Conservation (phyloP, 2,329 filamentous ascomycete species). For the Monosporascus sp. region DNA sequence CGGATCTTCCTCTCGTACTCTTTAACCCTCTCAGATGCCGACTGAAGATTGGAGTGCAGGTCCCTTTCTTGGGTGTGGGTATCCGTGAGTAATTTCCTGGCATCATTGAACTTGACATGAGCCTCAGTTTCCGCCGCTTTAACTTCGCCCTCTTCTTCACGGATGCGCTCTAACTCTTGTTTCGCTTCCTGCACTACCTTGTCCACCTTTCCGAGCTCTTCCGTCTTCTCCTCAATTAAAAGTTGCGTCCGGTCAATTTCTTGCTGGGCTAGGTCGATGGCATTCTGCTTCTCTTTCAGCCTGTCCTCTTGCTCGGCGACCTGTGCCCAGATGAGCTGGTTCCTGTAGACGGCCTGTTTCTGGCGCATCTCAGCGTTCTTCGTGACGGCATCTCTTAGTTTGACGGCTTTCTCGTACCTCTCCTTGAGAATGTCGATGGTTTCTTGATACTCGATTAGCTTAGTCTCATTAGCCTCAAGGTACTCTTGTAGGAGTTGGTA, state of each 20-base stretch:
- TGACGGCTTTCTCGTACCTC: constrained; percentile 55
- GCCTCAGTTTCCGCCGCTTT: constrained; percentile 41
- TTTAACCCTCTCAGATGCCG: constrained; percentile 42
- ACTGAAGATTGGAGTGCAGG: constrained; percentile 54
- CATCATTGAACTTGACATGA: constrained; percentile 47
- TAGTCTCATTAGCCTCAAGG: constrained; percentile 65
- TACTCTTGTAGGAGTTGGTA: constrained; percentile 79
- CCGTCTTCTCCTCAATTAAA: constrained; percentile 40
- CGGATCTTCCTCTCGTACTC: constrained; percentile 42
- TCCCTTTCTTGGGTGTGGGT: constrained; percentile 60
- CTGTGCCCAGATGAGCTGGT: constrained; percentile 81
- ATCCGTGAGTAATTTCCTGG: constrained; percentile 47
- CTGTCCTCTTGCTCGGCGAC: constrained; percentile 68
- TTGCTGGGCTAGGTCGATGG: constrained; percentile 24
- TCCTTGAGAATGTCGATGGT: constrained; percentile 58
- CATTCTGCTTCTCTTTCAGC: constrained; percentile 30
- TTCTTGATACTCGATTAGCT: constrained; percentile 55
- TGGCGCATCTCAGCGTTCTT: constrained; percentile 61
- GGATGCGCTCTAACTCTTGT: constrained; percentile 34
- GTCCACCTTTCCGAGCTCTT: constrained; percentile 41
- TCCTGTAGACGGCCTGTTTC: constrained; percentile 52
- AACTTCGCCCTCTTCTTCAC: constrained; percentile 42
- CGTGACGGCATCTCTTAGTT: constrained; percentile 59
- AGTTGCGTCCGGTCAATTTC: constrained; percentile 31
- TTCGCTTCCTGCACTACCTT: constrained; percentile 36